Evolutionary conservation across 2,329 filamentous ascomycete genomes (phyloP), one percentile per base, ranked within the genome.

Genomic region (Sarocladiaceae sp.): DNA sequence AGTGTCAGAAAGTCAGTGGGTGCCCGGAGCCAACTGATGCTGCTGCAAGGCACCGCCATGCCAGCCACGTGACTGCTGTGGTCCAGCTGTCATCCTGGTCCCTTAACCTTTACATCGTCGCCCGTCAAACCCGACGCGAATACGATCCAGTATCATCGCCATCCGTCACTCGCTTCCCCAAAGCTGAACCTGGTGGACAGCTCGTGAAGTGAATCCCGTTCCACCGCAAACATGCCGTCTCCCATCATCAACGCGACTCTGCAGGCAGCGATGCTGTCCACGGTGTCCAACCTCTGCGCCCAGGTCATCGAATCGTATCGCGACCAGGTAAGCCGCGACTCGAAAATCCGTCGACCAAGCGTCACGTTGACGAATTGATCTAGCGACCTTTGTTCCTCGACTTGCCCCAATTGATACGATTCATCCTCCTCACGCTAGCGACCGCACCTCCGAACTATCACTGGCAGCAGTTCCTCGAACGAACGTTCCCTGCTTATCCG

Each of bases 391-490:
- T 75, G 37, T 51, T 58, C 27, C 61, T 80, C 41, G 73, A 80
- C 46, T 42, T 66, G 1, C 48, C 64, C 23, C 67, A 71, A 21
- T 64, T 80, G 33, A 55, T 74, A 16, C 75, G 74, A 50, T 81
- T 80, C 58, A 67, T 76, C 31, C 61, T 69, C 29, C 67, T 75
- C 43, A 66, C 74, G 3, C 57, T 80, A 45, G 58, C 80, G 33
- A 72, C 71, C 4, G 68, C 74, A 2, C 77, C 77, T 6, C 69
- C 76, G 42, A 78, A 77, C 50, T 79, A 74, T 52, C 59, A 74
- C 45, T 81, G 77, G 76, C 74, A 80, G 51, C 67, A 72, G 45
- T 67, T 67, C 23, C 66, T 80, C 23, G 76, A 80, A 57, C 62
- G 64, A 18, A 66, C 58, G 9, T 76, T 78, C 45, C 76, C 76